A percentile compares a stretch with the other conserved stretches of the same genome.
Evolutionary conservation across 495 filamentous ascomycete species (phyloP).

Genomic region (Jackrogersella minutella): DNA sequence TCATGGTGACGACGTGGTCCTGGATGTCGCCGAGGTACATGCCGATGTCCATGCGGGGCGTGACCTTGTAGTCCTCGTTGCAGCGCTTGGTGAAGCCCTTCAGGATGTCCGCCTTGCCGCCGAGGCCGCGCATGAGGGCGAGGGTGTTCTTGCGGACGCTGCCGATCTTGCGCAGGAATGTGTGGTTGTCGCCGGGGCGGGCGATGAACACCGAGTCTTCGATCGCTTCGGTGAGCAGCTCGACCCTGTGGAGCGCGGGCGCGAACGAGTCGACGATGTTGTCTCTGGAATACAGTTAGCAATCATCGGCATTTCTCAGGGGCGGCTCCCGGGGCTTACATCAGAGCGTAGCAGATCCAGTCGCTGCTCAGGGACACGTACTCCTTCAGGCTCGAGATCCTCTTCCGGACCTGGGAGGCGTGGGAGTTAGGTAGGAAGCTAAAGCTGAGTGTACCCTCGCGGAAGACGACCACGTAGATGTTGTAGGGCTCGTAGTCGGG

Average conservation of each 20-base stretch:
- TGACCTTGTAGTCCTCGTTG: conserved; percentile 94
- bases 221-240: conserved; percentile 87
- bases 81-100: conserved; percentile 97
- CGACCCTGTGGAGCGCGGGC: conserved; percentile 84
- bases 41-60: conserved; percentile 93
- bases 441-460: conserved; percentile 93
- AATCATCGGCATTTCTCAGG: no score
- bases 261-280: conserved; percentile 97
- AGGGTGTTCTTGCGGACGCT: conserved; percentile 93
- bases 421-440: conserved; percentile 87
- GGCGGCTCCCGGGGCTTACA: conserved; percentile 63
- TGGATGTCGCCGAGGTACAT: conserved; percentile 97
- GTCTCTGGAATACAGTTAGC: conserved; percentile 65
- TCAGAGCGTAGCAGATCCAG: conserved; percentile 99
- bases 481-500: conserved; percentile 91
- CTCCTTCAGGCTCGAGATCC: conserved; percentile 91
- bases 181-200: conserved; percentile 83
- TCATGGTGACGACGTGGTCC: conserved; percentile 99
- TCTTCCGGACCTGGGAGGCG: conserved; percentile 84
- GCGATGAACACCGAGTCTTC: conserved; percentile 95
- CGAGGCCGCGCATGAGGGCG: conserved; percentile 88
- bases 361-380: conserved; percentile 92
- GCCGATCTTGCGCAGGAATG: conserved; percentile 87
- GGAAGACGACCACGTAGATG: conserved; percentile 95
- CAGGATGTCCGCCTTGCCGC: conserved; percentile 97